Evolutionary conservation across 495 filamentous ascomycete genomes (phyloP).

Genomic region (Talaromyces proteolyticus): DNA sequence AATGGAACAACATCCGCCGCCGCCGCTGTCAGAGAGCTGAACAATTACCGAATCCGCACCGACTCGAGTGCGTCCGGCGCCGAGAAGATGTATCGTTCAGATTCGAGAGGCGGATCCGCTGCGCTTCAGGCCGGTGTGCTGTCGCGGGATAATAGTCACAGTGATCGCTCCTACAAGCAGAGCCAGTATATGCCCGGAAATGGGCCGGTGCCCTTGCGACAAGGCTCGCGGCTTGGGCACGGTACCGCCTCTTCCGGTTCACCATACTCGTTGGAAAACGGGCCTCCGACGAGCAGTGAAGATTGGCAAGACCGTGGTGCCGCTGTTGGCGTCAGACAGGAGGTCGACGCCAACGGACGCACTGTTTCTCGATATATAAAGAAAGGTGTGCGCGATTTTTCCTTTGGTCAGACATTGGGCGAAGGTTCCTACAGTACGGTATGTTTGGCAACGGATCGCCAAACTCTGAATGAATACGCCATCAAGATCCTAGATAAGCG

Average conservation of each 20-base stretch:
- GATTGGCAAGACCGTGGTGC: slow-evolving; percentile 96
- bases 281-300: slow-evolving; percentile 65
- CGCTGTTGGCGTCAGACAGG: slow-evolving; percentile 69
- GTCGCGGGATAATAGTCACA: slow-evolving; percentile 64
- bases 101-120: slow-evolving; percentile 55
- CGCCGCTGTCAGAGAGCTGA: slow-evolving; percentile 9
- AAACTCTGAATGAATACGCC: slow-evolving; percentile 93
- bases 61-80: slow-evolving; percentile 62
- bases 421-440: slow-evolving; percentile 99
- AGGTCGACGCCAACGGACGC: slow-evolving; percentile 76
- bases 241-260: slow-evolving; percentile 41
- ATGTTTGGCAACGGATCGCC: slow-evolving; percentile 87
- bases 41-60: slow-evolving; percentile 50
- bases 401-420: slow-evolving; percentile 84
- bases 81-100: slow-evolving; percentile 47
- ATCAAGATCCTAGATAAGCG: slow-evolving; percentile 98
- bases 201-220: slow-evolving; percentile 46
- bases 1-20: slow-evolving; percentile 15
- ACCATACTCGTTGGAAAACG: slow-evolving; percentile 59
- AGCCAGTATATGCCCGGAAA: slow-evolving; percentile 49
- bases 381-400: slow-evolving; percentile 96
- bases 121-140: slow-evolving; percentile 60
- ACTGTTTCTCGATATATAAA: slow-evolving; percentile 80
- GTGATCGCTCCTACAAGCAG: slow-evolving; percentile 60
- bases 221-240: slow-evolving; percentile 37